A percentile compares a stretch with the other conserved stretches of the same genome.
Evolutionary conservation across 169 alveolate species (phyloP).

Genomic region (Plasmodium blacklocki): DNA sequence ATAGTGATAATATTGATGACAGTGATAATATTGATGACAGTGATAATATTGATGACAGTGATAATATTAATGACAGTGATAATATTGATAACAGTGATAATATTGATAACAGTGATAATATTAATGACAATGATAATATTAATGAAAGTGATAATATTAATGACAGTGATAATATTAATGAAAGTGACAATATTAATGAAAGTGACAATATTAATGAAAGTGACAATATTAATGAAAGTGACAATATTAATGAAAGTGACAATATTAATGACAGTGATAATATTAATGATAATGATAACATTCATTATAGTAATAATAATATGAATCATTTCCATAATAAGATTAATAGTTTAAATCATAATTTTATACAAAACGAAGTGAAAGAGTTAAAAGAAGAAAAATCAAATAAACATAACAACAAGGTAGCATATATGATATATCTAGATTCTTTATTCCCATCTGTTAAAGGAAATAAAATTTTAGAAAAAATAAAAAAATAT

Average conservation of each 20-base stretch:
- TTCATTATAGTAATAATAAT: neutral
- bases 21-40: neutral
- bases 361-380: neutral
- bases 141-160: neutral
- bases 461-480: slow-evolving; percentile 42
- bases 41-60: neutral
- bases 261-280: no score
- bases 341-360: neutral
- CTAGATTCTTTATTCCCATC: slow-evolving; percentile 79
- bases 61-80: neutral
- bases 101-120: neutral
- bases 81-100: neutral
- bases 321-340: neutral
- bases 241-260: no score
- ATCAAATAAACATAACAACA: slow-evolving; percentile 4
- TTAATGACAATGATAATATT: neutral
- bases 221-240: no score
- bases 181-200: no score
- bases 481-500: slow-evolving; percentile 45
- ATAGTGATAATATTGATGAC: no score
- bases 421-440: slow-evolving; percentile 77
- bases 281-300: no score
- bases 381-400: slow-evolving; percentile 4
- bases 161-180: neutral
- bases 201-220: no score